Conservation (phyloP, 129 eudicot species). For the Gnaphalium uliginosum region DNA sequence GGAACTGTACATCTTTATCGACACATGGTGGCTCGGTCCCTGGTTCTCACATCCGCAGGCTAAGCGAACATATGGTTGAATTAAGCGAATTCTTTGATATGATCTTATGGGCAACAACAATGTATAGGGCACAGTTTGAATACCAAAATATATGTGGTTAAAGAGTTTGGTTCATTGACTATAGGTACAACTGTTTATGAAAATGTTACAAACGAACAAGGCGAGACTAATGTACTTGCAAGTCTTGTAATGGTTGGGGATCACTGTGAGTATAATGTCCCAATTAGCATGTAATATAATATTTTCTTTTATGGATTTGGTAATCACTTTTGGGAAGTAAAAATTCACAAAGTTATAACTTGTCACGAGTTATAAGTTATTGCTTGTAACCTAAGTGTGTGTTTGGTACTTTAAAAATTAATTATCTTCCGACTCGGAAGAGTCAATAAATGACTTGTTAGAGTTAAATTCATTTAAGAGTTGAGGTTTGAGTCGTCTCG, state of each 20-base stretch:
- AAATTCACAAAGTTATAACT: too few relatives aligned
- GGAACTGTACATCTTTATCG: conserved; percentile 1
- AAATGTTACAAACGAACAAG: conserved; percentile 17
- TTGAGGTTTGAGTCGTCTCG: too few relatives aligned
- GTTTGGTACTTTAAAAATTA: too few relatives aligned
- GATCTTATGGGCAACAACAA: conserved; percentile 3
- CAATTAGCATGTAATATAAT: neutral
- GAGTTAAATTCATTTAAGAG: too few relatives aligned
- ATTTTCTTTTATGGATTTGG: too few relatives aligned
- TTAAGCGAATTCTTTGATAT: conserved; percentile 10
- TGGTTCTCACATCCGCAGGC: conserved; percentile 2
- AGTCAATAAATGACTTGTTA: too few relatives aligned
- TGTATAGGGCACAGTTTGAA: conserved; percentile 23
- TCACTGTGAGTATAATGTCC: conserved; percentile 5
- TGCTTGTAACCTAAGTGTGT: too few relatives aligned
- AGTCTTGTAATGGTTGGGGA: conserved; percentile 7
- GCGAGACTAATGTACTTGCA: neutral
- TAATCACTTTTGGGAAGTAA: too few relatives aligned
- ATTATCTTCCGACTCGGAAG: too few relatives aligned
- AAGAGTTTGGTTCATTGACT: conserved; percentile 25
- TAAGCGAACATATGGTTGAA: conserved; percentile 15
- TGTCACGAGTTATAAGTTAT: too few relatives aligned
- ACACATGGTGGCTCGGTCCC: conserved; percentile 5
- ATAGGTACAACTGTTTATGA: conserved; percentile 23
- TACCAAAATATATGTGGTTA: conserved; percentile 2